Evolutionary conservation across 192 early-diverging fungal genomes (phyloP).

Genomic region (Podochytrium sp.): DNA sequence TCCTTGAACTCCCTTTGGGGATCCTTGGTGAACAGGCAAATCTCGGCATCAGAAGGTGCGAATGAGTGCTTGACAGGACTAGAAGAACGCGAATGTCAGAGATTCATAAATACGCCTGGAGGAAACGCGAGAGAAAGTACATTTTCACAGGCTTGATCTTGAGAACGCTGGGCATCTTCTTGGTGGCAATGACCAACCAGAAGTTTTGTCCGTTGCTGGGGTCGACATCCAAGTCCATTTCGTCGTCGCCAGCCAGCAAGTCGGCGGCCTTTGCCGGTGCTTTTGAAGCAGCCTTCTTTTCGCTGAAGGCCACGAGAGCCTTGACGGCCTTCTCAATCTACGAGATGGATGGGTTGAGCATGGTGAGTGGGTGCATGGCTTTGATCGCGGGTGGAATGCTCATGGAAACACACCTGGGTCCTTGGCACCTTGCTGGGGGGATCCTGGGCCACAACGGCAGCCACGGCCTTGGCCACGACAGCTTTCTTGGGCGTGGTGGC

Average conservation of each 20-base stretch:
- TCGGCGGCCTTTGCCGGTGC: not conserved
- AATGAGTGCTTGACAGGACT: slow-evolving; percentile 75
- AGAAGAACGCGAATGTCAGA: too few relatives aligned
- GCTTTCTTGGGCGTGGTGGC: not conserved
- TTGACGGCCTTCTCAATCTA: slow-evolving; percentile 60
- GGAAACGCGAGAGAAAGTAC: too few relatives aligned
- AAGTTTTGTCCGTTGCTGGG: slow-evolving; percentile 49
- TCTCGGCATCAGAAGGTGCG: slow-evolving; percentile 63
- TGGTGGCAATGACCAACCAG: slow-evolving; percentile 70
- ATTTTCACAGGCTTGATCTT: slow-evolving; percentile 73
- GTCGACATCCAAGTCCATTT: slow-evolving; percentile 52
- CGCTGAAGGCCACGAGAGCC: slow-evolving; percentile 57
- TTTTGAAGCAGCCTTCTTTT: slow-evolving; percentile 10
- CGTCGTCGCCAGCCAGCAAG: slow-evolving; percentile 26
- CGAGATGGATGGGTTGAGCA: too few relatives aligned
- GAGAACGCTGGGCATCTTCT: slow-evolving; percentile 64
- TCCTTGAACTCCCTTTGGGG: slow-evolving; percentile 80
- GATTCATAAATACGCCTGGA: too few relatives aligned
- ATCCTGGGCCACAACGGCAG: not conserved
- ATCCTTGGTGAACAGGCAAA: slow-evolving; percentile 91
- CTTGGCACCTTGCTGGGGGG: not conserved
- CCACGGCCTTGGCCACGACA: not conserved
- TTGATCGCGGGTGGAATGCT: not conserved
- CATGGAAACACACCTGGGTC: not conserved
- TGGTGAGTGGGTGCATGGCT: too few relatives aligned